Conservation (phyloP, 2,329 filamentous ascomycete species). For the Pestalotiopsis sp. region DNA sequence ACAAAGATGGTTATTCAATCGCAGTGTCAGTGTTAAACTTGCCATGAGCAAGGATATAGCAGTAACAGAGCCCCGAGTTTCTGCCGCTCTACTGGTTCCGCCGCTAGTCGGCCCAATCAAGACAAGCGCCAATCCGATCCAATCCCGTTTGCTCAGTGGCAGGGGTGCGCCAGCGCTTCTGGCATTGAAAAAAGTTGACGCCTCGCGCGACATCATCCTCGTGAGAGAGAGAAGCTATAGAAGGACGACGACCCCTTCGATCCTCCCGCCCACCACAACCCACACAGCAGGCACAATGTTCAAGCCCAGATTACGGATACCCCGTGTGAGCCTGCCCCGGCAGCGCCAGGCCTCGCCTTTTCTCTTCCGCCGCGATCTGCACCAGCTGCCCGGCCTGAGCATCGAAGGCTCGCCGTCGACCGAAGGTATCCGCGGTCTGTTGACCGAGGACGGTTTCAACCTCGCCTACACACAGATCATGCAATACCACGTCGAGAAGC, state of each 20-base stretch:
- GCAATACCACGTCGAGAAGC: constrained; percentile 68
- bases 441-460: constrained; percentile 70
- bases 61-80: background rate
- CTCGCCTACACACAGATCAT: constrained; percentile 87
- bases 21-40: background rate
- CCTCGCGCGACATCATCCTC: constrained; percentile 6
- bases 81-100: background rate
- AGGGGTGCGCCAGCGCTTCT: background rate
- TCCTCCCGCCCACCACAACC: background rate
- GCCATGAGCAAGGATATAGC: background rate
- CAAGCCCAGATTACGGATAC: constrained; percentile 55
- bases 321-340: constrained; percentile 41
- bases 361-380: constrained; percentile 41
- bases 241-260: background rate
- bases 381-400: constrained; percentile 48
- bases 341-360: constrained; percentile 28
- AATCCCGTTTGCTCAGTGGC: background rate
- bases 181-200: constrained; percentile 6
- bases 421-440: constrained; percentile 66
- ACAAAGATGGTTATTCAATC: too few relatives aligned
- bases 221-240: background rate
- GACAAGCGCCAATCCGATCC: background rate
- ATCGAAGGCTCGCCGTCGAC: constrained; percentile 35
- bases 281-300: constrained; percentile 44
- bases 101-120: background rate